These are phyloP conservation scores for Pseudogymnoascus sp. DNA, from an alignment of 2,329 filamentous ascomycete genomes.

Conservation along the genomic window DNA sequence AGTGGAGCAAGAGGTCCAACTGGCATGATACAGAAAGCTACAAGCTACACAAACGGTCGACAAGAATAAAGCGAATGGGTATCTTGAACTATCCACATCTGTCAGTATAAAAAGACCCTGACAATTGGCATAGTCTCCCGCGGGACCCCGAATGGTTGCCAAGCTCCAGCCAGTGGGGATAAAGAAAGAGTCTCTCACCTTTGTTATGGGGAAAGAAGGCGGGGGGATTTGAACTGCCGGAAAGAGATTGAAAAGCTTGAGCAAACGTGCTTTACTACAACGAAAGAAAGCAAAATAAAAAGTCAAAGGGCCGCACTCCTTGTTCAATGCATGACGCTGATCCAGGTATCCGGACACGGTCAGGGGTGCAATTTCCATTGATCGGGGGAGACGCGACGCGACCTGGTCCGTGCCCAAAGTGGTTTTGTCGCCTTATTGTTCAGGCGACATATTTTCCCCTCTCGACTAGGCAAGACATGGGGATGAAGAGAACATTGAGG, in stretches of 20 bases:
- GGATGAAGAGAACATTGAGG: not conserved
- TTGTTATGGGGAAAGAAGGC: not conserved
- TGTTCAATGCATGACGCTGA: not conserved
- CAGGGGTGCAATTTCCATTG: conserved; percentile 1
- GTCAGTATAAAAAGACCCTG: conserved; percentile 1
- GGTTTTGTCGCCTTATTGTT: not conserved
- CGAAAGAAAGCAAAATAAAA: not conserved
- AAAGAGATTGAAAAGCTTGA: not conserved
- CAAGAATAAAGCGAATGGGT: not conserved
- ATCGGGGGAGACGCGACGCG: conserved; percentile 5
- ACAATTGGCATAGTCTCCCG: not conserved
- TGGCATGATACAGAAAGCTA: not conserved
- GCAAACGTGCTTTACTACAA: not conserved
- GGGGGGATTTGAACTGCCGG: not conserved
- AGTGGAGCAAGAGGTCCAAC: not conserved
- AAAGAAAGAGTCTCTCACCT: conserved; percentile 1
- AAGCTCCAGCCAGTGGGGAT: not conserved
- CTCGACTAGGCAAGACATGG: not conserved
- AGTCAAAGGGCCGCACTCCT: not conserved
- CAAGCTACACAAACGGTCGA: not conserved
- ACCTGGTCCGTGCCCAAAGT: not conserved
- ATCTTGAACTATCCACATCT: conserved; percentile 1
- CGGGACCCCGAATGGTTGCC: not conserved
- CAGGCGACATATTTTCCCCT: not conserved
- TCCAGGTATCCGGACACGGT: not conserved